Evolutionary conservation across 768 basidiomycete species (phyloP).

Genomic region (Mycena latifolia): DNA sequence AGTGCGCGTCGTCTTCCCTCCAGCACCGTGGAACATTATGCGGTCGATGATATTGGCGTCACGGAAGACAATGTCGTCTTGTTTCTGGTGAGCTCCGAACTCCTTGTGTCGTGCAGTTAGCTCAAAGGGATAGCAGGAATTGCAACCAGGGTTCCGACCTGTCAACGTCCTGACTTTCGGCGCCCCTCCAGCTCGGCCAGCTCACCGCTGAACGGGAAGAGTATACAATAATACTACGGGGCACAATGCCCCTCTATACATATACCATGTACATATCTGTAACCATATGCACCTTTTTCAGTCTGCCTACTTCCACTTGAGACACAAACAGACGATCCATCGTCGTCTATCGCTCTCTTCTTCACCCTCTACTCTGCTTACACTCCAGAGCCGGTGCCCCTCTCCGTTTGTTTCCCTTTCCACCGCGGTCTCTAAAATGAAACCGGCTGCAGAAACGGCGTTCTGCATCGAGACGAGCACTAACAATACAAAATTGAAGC

Average conservation of each 20-base stretch:
- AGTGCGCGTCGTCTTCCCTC: slow-evolving; percentile 56
- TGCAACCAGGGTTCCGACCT: slow-evolving; percentile 51
- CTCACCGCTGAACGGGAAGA: slow-evolving; percentile 17
- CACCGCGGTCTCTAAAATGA: slow-evolving; percentile 57
- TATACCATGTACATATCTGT: background rate
- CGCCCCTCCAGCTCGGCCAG: slow-evolving; percentile 35
- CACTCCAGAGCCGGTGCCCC: slow-evolving; percentile 62
- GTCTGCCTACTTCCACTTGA: slow-evolving; percentile 56
- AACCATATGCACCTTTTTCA: too few relatives aligned
- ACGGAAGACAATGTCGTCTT: slow-evolving; percentile 74
- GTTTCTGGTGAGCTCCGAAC: slow-evolving; percentile 57
- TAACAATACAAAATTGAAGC: too few relatives aligned
- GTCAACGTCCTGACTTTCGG: slow-evolving; percentile 65
- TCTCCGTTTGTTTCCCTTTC: slow-evolving; percentile 63
- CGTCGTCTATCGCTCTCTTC: slow-evolving; percentile 76
- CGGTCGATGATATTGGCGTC: slow-evolving; percentile 63
- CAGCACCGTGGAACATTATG: slow-evolving; percentile 57
- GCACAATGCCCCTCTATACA: background rate
- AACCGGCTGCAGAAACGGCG: slow-evolving; percentile 50
- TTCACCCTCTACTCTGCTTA: slow-evolving; percentile 63
- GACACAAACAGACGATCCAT: slow-evolving; percentile 79
- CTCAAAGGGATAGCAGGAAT: slow-evolving; percentile 45
- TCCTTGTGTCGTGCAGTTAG: slow-evolving; percentile 9
- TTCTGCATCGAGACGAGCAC: slow-evolving; percentile 27
- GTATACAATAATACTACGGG: background rate